Conservation (phyloP, 2,329 filamentous ascomycete genomes). For the Ceratocystis ficicola region DNA sequence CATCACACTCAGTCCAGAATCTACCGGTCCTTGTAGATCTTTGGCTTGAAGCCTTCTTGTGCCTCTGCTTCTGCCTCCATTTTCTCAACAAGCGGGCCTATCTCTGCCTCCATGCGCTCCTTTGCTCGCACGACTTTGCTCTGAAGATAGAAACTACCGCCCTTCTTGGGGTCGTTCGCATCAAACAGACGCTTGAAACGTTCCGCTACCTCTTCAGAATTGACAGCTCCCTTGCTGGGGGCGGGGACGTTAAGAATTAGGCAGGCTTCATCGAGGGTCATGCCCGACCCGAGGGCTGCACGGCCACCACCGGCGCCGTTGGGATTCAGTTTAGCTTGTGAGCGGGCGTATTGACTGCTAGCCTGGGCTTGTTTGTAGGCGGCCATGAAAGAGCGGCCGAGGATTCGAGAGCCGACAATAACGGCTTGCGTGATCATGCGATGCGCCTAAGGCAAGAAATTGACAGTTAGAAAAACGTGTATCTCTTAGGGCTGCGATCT, state of each 20-base stretch:
- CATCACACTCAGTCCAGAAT: not conserved
- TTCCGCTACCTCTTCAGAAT: slow-evolving; percentile 66
- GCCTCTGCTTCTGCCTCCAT: slow-evolving; percentile 63
- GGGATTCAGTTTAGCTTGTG: slow-evolving; percentile 50
- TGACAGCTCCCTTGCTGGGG: slow-evolving; percentile 56
- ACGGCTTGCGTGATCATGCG: slow-evolving; percentile 76
- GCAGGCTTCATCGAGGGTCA: slow-evolving; percentile 93
- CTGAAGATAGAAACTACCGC: slow-evolving; percentile 95
- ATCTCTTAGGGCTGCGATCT: too few relatives aligned
- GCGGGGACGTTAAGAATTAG: slow-evolving; percentile 94
- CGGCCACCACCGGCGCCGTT: slow-evolving; percentile 37
- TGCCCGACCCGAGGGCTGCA: slow-evolving; percentile 49
- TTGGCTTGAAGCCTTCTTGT: slow-evolving; percentile 83
- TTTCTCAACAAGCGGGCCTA: slow-evolving; percentile 58
- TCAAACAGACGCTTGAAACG: slow-evolving; percentile 94
- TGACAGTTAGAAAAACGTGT: not conserved
- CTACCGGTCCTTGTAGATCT: slow-evolving; percentile 79
- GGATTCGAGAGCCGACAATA: slow-evolving; percentile 76
- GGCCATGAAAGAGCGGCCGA: slow-evolving; percentile 84
- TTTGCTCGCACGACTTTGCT: slow-evolving; percentile 89
- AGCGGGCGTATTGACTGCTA: slow-evolving; percentile 66
- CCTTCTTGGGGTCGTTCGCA: slow-evolving; percentile 85
- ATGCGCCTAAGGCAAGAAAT: slow-evolving; percentile 20
- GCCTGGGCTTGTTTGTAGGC: slow-evolving; percentile 93
- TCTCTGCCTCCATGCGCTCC: slow-evolving; percentile 82